phyloP scores from a whole-genome alignment of 495 filamentous ascomycete genomes.

The Aspergillus avenaceus region DNA sequence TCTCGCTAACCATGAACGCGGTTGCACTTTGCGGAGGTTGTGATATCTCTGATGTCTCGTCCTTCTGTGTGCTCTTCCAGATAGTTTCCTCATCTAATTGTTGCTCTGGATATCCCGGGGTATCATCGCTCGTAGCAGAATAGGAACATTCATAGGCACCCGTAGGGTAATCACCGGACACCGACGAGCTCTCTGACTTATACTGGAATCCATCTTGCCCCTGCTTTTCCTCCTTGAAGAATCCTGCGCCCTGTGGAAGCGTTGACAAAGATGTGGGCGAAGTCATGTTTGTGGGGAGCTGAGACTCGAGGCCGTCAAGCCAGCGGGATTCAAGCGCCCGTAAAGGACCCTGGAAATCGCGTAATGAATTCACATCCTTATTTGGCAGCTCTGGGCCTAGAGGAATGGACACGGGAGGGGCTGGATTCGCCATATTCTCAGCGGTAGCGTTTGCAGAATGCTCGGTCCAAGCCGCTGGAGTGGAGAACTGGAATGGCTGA shows the following conservation, averaged over 20 bases:
- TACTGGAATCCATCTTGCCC: slow-evolving; percentile 32
- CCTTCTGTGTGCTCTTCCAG: slow-evolving; percentile 30
- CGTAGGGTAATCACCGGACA: slow-evolving; percentile 30
- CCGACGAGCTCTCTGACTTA: slow-evolving; percentile 40
- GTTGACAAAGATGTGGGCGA: slow-evolving; percentile 20
- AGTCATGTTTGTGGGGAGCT: slow-evolving; percentile 30
- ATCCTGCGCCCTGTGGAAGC: slow-evolving; percentile 13
- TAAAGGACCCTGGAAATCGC: slow-evolving; percentile 24
- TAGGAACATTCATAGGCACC: slow-evolving; percentile 35
- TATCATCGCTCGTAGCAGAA: slow-evolving; percentile 34
- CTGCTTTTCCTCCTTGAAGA: slow-evolving; percentile 18
- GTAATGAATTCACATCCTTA: slow-evolving; percentile 19
- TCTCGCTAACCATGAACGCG: slow-evolving; percentile 40
- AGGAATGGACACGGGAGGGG: slow-evolving; percentile 15
- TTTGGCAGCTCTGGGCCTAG: slow-evolving; percentile 21
- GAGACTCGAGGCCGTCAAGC: slow-evolving; percentile 34
- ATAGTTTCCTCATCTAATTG: slow-evolving; percentile 30
- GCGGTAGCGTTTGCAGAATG: slow-evolving; percentile 13
- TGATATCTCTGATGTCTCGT: slow-evolving; percentile 19
- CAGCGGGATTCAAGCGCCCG: slow-evolving; percentile 37
- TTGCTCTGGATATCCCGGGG: slow-evolving; percentile 27
- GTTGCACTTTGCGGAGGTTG: slow-evolving; percentile 27
- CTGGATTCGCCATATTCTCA: slow-evolving; percentile 21
- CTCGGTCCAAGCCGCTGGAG: slow-evolving; percentile 31
- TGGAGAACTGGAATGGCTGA: slow-evolving; percentile 27